These are phyloP conservation scores for Seiridium unicorne DNA, from an alignment of 2,329 filamentous ascomycete species.

Conservation along the genomic window DNA sequence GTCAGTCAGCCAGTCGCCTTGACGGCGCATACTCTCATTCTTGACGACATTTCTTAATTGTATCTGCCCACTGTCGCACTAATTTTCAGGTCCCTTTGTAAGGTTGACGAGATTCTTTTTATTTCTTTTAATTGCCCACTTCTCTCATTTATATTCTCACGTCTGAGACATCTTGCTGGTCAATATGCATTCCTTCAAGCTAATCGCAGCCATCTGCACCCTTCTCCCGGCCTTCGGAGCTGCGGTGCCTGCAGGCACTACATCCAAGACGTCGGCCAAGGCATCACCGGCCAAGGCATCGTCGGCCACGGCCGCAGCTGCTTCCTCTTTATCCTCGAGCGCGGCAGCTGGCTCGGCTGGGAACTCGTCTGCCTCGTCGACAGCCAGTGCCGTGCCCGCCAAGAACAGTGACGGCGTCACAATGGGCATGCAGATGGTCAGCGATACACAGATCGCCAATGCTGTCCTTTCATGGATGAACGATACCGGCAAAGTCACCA, in stretches of 20 bases:
- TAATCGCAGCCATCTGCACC: not conserved
- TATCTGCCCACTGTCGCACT: too few species aligned
- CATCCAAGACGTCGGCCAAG: not conserved
- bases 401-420: slow-evolving; percentile 3
- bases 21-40: slow-evolving; percentile 7
- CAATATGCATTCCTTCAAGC: slow-evolving; percentile 2
- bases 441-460: slow-evolving; percentile 15
- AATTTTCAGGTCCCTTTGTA: slow-evolving; percentile 1
- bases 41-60: not conserved
- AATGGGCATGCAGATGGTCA: slow-evolving; percentile 4
- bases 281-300: not conserved
- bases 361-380: not conserved
- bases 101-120: not conserved
- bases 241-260: not conserved
- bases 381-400: not conserved
- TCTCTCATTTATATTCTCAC: not conserved
- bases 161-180: not conserved
- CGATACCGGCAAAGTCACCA: slow-evolving; percentile 18
- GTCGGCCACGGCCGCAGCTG: not conserved
- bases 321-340: not conserved
- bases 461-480: slow-evolving; percentile 17
- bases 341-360: not conserved
- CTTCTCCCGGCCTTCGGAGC: not conserved
- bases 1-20: not conserved
- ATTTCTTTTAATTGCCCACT: not conserved